phyloP scores from a whole-genome alignment of 2,329 filamentous ascomycete genomes.

The Colletotrichum lentis region DNA sequence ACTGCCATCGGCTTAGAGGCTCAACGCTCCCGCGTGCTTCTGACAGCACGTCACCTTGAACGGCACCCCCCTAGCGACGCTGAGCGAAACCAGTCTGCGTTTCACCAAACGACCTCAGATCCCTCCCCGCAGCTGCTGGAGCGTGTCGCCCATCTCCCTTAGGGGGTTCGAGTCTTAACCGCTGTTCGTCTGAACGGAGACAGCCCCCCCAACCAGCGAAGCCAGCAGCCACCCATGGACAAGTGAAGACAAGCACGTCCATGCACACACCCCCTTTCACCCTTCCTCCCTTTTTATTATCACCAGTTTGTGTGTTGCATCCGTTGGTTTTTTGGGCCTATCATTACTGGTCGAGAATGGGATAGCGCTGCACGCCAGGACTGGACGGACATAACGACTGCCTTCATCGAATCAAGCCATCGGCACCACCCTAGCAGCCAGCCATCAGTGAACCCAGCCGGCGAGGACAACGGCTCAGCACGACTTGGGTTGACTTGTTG shows the following conservation, averaged over 20 bases:
- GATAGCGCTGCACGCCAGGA: slow-evolving; percentile 33
- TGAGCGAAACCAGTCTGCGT: slow-evolving; percentile 34
- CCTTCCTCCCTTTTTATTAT: too few relatives aligned
- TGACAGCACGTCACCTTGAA: neutral
- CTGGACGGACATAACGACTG: slow-evolving; percentile 26
- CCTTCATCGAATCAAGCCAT: slow-evolving; percentile 27
- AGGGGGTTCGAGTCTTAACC: slow-evolving; percentile 16
- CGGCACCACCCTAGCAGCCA: slow-evolving; percentile 27
- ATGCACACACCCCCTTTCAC: neutral
- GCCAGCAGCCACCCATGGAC: neutral
- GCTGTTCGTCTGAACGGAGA: slow-evolving; percentile 34
- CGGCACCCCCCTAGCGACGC: slow-evolving; percentile 16
- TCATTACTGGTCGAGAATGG: slow-evolving; percentile 29
- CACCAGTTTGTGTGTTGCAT: neutral
- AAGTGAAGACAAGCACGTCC: neutral
- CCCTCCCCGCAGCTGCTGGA: slow-evolving; percentile 32
- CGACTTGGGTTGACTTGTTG: slow-evolving; percentile 31
- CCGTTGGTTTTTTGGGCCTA: neutral
- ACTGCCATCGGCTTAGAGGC: neutral
- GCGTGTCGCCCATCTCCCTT: slow-evolving; percentile 24
- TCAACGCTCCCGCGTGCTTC: neutral
- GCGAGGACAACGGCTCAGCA: slow-evolving; percentile 22
- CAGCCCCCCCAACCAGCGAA: neutral
- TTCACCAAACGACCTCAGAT: slow-evolving; percentile 37
- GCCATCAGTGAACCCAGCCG: slow-evolving; percentile 25